A percentile compares a stretch with the other conserved stretches of the same genome.
These are phyloP conservation scores for Austroboletus eburneus DNA, from an alignment of 768 basidiomycete species.

Conservation along the genomic window DNA sequence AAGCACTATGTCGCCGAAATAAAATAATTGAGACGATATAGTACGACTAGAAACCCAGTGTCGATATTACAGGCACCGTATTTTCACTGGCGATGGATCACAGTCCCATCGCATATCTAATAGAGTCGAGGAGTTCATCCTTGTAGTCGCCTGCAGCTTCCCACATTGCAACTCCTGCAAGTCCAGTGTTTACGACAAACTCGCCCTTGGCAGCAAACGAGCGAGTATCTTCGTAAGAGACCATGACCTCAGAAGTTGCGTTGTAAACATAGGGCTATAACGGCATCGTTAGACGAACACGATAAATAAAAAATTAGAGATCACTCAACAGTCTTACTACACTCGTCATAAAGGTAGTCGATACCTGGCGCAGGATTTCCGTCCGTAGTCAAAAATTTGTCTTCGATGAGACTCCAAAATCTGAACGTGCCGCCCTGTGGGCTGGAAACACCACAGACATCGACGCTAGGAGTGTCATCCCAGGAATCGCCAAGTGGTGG, in stretches of 20 bases:
- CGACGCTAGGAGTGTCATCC: slow-evolving; percentile 44
- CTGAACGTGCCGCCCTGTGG: slow-evolving; percentile 51
- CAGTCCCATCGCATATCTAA: slow-evolving; percentile 24
- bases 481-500: slow-evolving; percentile 55
- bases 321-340: slow-evolving; percentile 65
- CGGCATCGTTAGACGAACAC: background rate
- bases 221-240: slow-evolving; percentile 60
- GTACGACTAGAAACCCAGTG: too few relatives aligned
- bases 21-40: too few relatives aligned
- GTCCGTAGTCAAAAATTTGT: slow-evolving; percentile 44
- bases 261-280: slow-evolving; percentile 66
- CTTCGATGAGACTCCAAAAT: slow-evolving; percentile 57
- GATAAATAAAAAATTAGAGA: background rate
- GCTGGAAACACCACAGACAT: slow-evolving; percentile 50
- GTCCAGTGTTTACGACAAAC: slow-evolving; percentile 48
- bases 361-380: slow-evolving; percentile 41
- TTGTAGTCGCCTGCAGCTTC: slow-evolving; percentile 63
- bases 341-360: slow-evolving; percentile 53
- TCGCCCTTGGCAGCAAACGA: slow-evolving; percentile 61
- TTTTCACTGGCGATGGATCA: too few relatives aligned
- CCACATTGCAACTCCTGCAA: slow-evolving; percentile 72
- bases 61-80: too few relatives aligned
- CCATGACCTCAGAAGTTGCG: slow-evolving; percentile 46
- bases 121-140: slow-evolving; percentile 62
- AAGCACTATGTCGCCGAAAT: too few relatives aligned